Percentiles rank a stretch among this genome's conserved stretches.
These are phyloP conservation scores for Colletotrichum sp. DNA, from an alignment of 2,329 filamentous ascomycete species.

Conservation along the genomic window DNA sequence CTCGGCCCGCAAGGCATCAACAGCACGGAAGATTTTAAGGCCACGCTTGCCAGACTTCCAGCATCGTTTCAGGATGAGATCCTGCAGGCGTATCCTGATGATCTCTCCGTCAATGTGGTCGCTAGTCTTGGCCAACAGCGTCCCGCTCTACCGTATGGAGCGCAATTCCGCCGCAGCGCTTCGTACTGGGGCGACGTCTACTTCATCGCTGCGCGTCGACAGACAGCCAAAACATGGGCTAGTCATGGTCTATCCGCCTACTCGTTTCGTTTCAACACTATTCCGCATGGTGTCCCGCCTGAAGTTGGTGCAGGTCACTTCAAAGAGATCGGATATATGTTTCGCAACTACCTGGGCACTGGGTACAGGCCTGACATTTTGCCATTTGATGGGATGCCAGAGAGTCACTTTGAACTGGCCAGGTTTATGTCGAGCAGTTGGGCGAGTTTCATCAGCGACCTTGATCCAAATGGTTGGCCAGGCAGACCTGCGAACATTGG, in stretches of 20 bases:
- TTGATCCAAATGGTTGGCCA: not conserved
- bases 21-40: not conserved
- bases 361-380: not conserved
- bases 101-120: not conserved
- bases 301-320: not conserved
- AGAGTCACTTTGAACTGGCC: not conserved
- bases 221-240: not conserved
- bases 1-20: not conserved
- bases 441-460: not conserved
- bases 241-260: not conserved
- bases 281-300: not conserved
- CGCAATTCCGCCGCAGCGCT: not conserved
- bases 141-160: not conserved
- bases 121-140: not conserved
- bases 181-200: not conserved
- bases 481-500: not conserved
- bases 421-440: not conserved
- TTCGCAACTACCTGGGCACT: not conserved
- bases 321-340: not conserved
- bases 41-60: not conserved
- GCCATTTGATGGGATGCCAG: not conserved
- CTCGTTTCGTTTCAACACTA: not conserved
- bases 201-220: not conserved
- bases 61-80: not conserved
- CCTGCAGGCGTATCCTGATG: not conserved